Conservation (phyloP, 2,329 filamentous ascomycete species). For the Monilinia fructicola region DNA sequence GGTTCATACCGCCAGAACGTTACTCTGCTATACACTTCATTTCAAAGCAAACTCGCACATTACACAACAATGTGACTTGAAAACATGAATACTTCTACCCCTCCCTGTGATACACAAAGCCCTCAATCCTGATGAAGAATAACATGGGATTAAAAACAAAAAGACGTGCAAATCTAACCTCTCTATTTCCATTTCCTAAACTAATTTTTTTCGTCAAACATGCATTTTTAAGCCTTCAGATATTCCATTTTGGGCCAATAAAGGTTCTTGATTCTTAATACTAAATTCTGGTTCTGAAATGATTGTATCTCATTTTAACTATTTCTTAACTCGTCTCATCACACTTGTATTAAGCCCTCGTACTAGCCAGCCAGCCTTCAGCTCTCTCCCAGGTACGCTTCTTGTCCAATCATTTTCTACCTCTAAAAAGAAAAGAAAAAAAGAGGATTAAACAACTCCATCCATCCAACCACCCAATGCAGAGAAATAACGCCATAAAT, state of each 20-base stretch:
- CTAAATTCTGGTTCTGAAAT: not conserved
- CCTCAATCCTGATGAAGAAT: not conserved
- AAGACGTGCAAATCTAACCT: not conserved
- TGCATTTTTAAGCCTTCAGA: too few species aligned
- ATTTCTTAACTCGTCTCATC: conserved; percentile 15
- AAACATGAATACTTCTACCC: not conserved
- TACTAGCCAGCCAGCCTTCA: conserved; percentile 3
- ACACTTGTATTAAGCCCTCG: conserved; percentile 16
- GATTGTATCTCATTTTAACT: not conserved
- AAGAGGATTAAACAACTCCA: not conserved
- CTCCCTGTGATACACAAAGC: not conserved
- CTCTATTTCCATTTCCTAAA: not conserved
- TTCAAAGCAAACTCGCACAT: not conserved
- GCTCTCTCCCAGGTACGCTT: conserved; percentile 6
- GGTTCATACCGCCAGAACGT: not conserved
- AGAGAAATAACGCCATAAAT: conserved; percentile 10
- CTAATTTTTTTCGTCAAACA: too few species aligned
- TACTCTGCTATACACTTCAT: not conserved
- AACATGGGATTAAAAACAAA: not conserved
- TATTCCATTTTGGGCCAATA: not conserved
- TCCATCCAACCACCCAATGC: conserved; percentile 14
- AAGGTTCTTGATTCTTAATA: not conserved
- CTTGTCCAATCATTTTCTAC: conserved; percentile 6
- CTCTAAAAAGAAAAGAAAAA: conserved; percentile 3
- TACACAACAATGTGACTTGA: too few species aligned